Base-by-base conservation (phyloP, 257 asterid species). In the Lycium barbarum region DNA sequence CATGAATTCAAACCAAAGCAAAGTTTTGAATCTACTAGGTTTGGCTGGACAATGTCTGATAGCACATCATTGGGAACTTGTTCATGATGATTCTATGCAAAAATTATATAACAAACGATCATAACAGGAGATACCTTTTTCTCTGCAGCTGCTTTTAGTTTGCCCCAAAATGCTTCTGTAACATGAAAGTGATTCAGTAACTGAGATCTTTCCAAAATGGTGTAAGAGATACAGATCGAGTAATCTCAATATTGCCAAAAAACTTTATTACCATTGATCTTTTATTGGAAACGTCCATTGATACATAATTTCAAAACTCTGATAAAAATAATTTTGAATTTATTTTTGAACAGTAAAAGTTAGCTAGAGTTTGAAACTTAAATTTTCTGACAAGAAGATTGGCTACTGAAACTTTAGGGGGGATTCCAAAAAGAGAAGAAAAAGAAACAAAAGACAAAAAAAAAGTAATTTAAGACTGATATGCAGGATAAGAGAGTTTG, bases 161-260 rank as follows among this genome's bases (percentile, higher is more conserved):
- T 95, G 84, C 84, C 86, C 98, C 96, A 95, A 84, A 95, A 95
- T 80, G 93, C 95, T 87, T 90, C 98, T 93, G 93, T 76, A 80
- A 43, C 76, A 85, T 78, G 57, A 59, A 49, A 53, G 26, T 78
- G 82, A 78, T 78, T 78, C 82, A 78, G 82, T 78, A 22, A 14
- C 4, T 53, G 82, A 76, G 45, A 76, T 6, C 58, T 74, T 74
- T 49, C 40, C 62, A 22, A 20, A 12, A 26, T 20, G 61, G 40
- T 12, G 62, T 49, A 74, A 49, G 62, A 74, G 2, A 76, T 76
- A 76, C 47, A 51, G 7, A 51, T 22, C 7, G 7, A 76, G 81
- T 45, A 76, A 76, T 53, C 82, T 76, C 49, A 76, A 53, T 15
- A 38, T 53, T 22, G 82, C 47, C 40, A 33, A 3, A 51, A 22